Percentiles rank a stretch among this genome's conserved stretches.
Evolutionary conservation across 306 rosid species (phyloP).

Genomic region (Rosa chinensis): DNA sequence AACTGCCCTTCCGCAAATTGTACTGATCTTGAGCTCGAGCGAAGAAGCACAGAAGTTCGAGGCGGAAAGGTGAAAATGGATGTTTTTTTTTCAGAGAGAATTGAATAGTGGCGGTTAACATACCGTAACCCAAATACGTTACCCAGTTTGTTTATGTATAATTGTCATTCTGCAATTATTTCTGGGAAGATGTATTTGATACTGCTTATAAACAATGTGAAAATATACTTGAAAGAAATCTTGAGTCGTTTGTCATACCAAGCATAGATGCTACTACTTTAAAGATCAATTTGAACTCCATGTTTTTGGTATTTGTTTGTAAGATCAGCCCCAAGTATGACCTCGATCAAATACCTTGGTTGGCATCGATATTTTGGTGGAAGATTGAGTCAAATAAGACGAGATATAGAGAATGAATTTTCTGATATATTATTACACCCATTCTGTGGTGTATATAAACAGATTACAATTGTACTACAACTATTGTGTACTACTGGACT

Average conservation of each 20-base stretch:
- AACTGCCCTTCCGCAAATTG: not conserved
- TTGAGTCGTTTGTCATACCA: not conserved
- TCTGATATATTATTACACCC: too few relatives aligned
- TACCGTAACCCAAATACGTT: constrained; percentile 1
- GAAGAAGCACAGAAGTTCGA: constrained; percentile 2
- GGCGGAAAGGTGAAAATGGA: not conserved
- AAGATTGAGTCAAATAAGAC: too few relatives aligned
- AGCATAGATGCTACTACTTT: not conserved
- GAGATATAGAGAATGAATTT: too few relatives aligned
- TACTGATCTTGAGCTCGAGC: constrained; percentile 6
- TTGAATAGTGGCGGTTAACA: constrained; percentile 8
- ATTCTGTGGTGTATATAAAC: too few relatives aligned
- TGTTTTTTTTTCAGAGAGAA: not conserved
- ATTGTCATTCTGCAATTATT: constrained; percentile 2
- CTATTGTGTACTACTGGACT: too few relatives aligned
- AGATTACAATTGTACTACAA: too few relatives aligned
- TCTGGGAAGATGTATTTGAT: constrained; percentile 13
- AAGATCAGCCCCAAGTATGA: too few relatives aligned
- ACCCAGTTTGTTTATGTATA: not conserved
- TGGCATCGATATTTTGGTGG: too few relatives aligned
- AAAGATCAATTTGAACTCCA: too few relatives aligned
- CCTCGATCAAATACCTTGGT: too few relatives aligned
- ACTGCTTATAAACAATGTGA: constrained; percentile 1
- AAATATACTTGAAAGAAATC: not conserved
- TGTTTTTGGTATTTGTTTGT: too few relatives aligned